Conservation (phyloP, 140 eudicot species). For the Ambrosia hybrid region DNA sequence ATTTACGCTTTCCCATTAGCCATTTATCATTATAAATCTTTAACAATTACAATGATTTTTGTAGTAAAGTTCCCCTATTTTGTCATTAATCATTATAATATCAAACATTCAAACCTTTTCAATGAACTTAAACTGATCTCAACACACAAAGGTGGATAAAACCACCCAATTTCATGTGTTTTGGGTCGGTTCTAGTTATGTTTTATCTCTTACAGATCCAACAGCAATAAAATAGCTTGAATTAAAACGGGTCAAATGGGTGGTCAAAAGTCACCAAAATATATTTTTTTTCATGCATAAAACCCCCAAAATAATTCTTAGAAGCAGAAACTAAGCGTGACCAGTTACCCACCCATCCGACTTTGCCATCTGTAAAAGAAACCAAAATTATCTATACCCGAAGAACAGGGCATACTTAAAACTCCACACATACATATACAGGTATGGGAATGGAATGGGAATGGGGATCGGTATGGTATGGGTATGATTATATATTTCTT, state of each 20-base stretch:
- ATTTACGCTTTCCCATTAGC: background rate
- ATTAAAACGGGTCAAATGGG: background rate
- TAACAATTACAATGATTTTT: constrained; percentile 3
- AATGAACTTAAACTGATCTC: background rate
- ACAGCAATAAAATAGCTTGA: background rate
- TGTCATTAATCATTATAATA: background rate
- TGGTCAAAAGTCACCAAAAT: too few relatives aligned
- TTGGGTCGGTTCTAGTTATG: background rate
- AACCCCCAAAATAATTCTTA: too few relatives aligned
- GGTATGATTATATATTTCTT: background rate
- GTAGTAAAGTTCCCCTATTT: background rate
- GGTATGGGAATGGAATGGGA: too few relatives aligned
- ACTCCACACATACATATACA: too few relatives aligned
- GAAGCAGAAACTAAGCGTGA: too few relatives aligned
- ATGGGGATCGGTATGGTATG: background rate
- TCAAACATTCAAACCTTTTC: constrained; percentile 7
- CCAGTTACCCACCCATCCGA: too few relatives aligned
- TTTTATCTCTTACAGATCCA: background rate
- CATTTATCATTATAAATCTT: background rate
- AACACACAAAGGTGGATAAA: background rate
- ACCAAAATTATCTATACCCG: too few relatives aligned
- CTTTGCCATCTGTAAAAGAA: too few relatives aligned
- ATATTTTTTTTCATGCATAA: too few relatives aligned
- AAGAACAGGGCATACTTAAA: too few relatives aligned
- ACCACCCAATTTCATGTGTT: background rate